Evolutionary conservation across 176 grass and related monocot genomes (phyloP), one percentile per base, ranked within the genome.

Genomic region (Aegilops bicornis): DNA sequence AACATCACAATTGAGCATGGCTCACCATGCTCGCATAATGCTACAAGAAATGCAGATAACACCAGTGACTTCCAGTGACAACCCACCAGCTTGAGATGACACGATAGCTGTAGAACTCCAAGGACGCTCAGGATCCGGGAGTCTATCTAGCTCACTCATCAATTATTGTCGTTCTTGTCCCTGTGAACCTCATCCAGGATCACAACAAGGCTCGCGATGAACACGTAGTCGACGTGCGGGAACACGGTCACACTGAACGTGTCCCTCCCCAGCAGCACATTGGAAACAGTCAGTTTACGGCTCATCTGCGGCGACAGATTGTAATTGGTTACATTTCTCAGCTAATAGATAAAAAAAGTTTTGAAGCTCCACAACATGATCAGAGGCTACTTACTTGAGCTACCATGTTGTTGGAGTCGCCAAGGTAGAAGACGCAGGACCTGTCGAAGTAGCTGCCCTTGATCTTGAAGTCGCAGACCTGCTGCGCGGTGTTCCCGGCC

Each of bases 141-240:
- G 6, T 30, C 3, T 6, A 60, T 45, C 2, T 5, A 59, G 4
- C 37, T 32, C 63, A 39, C 63, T 54, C 50, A 19, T 54, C 16
- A 54, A 6, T 42, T 35, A 6, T 42, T 35, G 1, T 79, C 80
- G 2, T 4, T 25, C 8, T 70, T 6, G 14, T 89, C 84, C 80
- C 84, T 87, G 37, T 97, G 88, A 80, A 94, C 82, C 72, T 89
- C 90, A 65, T 97, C 92, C 6, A 94, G 90, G 77, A 97, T 92
- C 42, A 92, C 88, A 42, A 97, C 83, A 36, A 94, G 86, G 33
- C 88, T 76, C 2, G 89, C 86, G 4, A 97, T 22, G 81, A 97
- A 94, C 22, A 89, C 88, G 8, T 88, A 79, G 67, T 97, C 92
- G 2, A 94, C 88, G 13, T 92, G 39, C 3, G 86, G 88, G 78